Conservation (phyloP, 2,329 filamentous ascomycete genomes). For the Arthrinium phaeospermum region DNA sequence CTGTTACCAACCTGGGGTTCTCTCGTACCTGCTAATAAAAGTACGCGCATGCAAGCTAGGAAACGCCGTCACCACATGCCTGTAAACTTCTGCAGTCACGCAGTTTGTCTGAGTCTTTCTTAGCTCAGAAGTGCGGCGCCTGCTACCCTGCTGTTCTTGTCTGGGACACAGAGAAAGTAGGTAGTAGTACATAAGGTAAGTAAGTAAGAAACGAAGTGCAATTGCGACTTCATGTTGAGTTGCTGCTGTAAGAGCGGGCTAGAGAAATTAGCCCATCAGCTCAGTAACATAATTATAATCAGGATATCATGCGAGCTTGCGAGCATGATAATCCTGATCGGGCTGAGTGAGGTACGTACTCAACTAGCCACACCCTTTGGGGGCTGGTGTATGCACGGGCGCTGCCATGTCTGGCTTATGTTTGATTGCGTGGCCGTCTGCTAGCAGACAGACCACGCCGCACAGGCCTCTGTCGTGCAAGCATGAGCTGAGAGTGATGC, state of each 20-base stretch:
- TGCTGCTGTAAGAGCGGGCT: not conserved
- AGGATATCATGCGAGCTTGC: too few species aligned
- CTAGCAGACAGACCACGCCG: too few species aligned
- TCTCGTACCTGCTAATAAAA: not conserved
- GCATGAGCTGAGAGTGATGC: too few species aligned
- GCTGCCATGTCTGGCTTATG: too few species aligned
- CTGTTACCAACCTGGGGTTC: not conserved
- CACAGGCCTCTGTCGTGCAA: too few species aligned
- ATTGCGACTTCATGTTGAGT: not conserved
- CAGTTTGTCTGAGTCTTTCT: not conserved
- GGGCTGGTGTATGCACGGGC: too few species aligned
- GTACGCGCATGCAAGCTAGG: slow-evolving; percentile 2
- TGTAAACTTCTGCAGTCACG: slow-evolving; percentile 3
- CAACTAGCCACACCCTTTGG: too few species aligned
- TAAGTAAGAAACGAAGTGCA: not conserved
- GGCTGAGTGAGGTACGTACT: too few species aligned
- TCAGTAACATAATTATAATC: not conserved
- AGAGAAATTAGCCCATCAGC: not conserved
- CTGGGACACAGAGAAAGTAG: not conserved
- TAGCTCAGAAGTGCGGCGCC: slow-evolving; percentile 1
- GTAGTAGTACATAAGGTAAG: not conserved
- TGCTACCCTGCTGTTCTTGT: not conserved
- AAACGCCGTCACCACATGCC: slow-evolving; percentile 1
- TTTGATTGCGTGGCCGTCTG: too few species aligned
- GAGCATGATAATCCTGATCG: too few species aligned